These are phyloP conservation scores for Penicillium janthinellum DNA, from an alignment of 2,329 filamentous ascomycete species.

Conservation along the genomic window DNA sequence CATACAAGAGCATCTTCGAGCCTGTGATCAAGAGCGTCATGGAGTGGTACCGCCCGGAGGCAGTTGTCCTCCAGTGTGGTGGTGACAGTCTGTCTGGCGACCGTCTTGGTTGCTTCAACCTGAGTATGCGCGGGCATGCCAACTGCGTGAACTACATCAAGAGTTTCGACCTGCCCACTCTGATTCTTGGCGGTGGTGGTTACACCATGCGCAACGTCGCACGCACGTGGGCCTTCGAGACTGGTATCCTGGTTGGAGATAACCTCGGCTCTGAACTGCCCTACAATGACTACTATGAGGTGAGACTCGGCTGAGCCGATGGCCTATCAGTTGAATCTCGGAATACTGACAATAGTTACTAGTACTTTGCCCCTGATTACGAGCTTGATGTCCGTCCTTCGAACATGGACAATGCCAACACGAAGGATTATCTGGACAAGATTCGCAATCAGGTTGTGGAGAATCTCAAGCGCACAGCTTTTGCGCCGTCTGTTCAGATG, in stretches of 20 bases:
- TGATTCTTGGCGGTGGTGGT: conserved; percentile 68
- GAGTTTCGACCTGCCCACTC: conserved; percentile 65
- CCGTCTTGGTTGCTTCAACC: conserved; percentile 68
- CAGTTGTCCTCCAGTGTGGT: conserved; percentile 69
- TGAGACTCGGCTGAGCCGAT: conserved; percentile 32
- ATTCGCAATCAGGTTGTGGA: conserved; percentile 67
- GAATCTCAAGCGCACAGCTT: conserved; percentile 65
- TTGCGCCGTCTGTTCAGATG: conserved; percentile 66
- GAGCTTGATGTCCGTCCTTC: conserved; percentile 69
- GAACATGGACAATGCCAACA: conserved; percentile 74
- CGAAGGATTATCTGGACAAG: conserved; percentile 67
- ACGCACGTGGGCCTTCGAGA: conserved; percentile 68
- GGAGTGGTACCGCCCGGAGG: conserved; percentile 68
- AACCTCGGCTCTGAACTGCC: conserved; percentile 81
- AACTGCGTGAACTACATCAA: conserved; percentile 72
- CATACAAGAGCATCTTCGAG: conserved; percentile 70
- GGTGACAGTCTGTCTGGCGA: conserved; percentile 69
- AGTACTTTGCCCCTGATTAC: conserved; percentile 71
- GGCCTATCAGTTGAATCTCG: neutral
- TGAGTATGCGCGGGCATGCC: conserved; percentile 70
- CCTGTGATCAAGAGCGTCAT: conserved; percentile 68
- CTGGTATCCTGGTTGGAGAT: conserved; percentile 78
- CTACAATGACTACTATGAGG: conserved; percentile 93
- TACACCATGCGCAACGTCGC: conserved; percentile 69
- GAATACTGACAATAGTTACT: conserved; percentile 26